phyloP scores from a whole-genome alignment of 352 stramenopile species.

The Phytopythium oedochilum region DNA sequence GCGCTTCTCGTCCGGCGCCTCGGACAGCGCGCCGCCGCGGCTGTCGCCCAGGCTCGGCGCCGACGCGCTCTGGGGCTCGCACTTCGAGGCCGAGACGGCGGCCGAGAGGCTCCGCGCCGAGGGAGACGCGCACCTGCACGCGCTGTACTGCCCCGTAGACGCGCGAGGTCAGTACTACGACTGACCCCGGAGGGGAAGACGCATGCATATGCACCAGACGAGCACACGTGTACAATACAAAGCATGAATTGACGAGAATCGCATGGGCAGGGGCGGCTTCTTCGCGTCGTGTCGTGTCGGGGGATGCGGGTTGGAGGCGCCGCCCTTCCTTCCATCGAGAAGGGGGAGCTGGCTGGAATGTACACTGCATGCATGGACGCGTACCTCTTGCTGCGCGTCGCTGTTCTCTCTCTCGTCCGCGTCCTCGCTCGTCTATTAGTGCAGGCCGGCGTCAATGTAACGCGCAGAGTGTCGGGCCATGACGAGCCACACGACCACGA shows the following conservation, averaged over 20 bases:
- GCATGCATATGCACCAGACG: neutral
- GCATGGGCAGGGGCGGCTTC: too few species aligned
- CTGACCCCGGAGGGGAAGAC: neutral
- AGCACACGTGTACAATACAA: slow-evolving; percentile 1
- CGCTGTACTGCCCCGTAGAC: neutral
- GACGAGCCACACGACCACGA: slow-evolving; percentile 58
- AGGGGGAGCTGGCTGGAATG: neutral
- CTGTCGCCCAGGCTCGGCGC: slow-evolving; percentile 31
- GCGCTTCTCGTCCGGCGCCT: slow-evolving; percentile 10
- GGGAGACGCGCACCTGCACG: neutral
- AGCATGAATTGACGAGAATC: neutral
- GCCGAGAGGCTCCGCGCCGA: neutral
- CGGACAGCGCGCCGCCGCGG: neutral
- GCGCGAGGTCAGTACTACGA: slow-evolving; percentile 1
- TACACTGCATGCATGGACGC: neutral
- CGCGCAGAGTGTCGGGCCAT: slow-evolving; percentile 25
- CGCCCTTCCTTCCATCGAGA: slow-evolving; percentile 4
- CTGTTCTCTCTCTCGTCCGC: slow-evolving; percentile 1
- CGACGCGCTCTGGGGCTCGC: slow-evolving; percentile 32
- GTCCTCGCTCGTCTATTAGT: slow-evolving; percentile 1
- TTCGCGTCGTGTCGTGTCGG: too few species aligned
- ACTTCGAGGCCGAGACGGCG: neutral
- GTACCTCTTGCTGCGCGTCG: neutral
- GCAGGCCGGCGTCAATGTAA: slow-evolving; percentile 6
- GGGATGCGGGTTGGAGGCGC: neutral